Conservation (phyloP, 495 filamentous ascomycete genomes). For the Friedmanniomyces simplex region DNA sequence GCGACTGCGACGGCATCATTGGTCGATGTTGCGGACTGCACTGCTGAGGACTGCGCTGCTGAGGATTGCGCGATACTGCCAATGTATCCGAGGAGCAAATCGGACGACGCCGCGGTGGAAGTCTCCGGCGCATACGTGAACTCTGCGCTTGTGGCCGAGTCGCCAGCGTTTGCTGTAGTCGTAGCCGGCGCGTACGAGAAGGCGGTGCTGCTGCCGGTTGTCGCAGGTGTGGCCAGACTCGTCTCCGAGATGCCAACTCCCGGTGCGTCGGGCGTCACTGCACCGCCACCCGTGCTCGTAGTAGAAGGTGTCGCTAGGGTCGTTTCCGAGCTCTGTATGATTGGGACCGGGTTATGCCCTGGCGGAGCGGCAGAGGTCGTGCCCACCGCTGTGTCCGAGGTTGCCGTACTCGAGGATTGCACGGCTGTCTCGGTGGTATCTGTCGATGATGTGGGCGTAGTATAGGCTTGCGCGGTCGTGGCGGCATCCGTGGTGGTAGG, state of each 20-base stretch:
- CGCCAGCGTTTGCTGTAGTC: not conserved
- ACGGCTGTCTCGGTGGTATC: not conserved
- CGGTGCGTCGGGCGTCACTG: not conserved
- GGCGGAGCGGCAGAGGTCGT: too few relatives aligned
- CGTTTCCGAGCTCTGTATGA: not conserved
- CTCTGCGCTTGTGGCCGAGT: not conserved
- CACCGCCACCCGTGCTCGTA: not conserved
- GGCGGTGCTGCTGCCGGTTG: not conserved
- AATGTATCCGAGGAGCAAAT: not conserved
- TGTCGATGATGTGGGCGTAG: not conserved
- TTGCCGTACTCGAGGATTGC: not conserved
- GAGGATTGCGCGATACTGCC: not conserved
- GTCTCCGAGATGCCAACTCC: not conserved
- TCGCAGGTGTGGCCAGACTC: not conserved
- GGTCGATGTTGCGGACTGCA: not conserved
- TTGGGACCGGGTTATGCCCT: not conserved
- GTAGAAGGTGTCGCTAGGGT: not conserved
- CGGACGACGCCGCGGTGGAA: not conserved
- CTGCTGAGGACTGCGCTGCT: not conserved
- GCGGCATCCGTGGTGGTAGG: not conserved
- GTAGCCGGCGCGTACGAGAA: not conserved
- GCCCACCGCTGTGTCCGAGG: too few relatives aligned
- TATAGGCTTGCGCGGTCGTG: not conserved
- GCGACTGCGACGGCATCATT: not conserved
- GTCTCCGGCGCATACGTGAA: constrained; percentile 4